A percentile compares a stretch with the other conserved stretches of the same genome.
Conservation (phyloP, 2,329 filamentous ascomycete genomes). For the Claviceps spartinae region DNA sequence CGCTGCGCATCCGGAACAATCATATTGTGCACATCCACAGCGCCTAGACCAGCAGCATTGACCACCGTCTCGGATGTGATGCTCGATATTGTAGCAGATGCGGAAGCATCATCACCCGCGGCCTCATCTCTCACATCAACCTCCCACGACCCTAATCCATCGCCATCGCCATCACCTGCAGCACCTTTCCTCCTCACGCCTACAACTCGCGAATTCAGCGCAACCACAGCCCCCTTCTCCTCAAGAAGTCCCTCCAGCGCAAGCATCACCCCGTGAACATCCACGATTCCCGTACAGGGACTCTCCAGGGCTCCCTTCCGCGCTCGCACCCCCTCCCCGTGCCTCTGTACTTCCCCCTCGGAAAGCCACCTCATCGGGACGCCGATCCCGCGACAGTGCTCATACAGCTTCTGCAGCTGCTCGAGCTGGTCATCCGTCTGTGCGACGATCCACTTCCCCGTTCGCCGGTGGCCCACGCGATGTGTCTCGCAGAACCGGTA, state of each 20-base stretch:
- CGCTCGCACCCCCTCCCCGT: conserved; percentile 67
- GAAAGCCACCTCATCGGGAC: conserved; percentile 64
- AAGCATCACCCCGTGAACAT: conserved; percentile 75
- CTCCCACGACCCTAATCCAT: conserved; percentile 41
- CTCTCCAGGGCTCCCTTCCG: conserved; percentile 66
- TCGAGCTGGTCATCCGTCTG: conserved; percentile 59
- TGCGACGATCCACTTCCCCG: conserved; percentile 90
- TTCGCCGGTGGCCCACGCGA: conserved; percentile 56
- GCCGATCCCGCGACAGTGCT: conserved; percentile 26
- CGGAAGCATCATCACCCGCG: conserved; percentile 16
- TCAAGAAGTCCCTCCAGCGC: conserved; percentile 66
- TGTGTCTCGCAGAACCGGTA: conserved; percentile 63
- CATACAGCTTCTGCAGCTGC: conserved; percentile 41
- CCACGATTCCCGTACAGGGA: conserved; percentile 77
- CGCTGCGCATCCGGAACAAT: conserved; percentile 48
- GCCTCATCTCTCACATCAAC: conserved; percentile 33
- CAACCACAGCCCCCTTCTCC: conserved; percentile 54
- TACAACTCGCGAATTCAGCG: conserved; percentile 54
- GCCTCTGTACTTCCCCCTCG: conserved; percentile 41
- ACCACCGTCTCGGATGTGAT: conserved; percentile 67
- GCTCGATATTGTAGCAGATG: conserved; percentile 30
- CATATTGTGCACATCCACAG: conserved; percentile 69
- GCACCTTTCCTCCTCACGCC: conserved; percentile 39
- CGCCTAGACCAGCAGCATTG: conserved; percentile 74
- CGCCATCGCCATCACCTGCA: conserved; percentile 25